Percentiles rank a stretch among this genome's conserved stretches.
phyloP scores from a whole-genome alignment of 1,284 basidiomycete genomes.

The Garcileccinum viscosum region DNA sequence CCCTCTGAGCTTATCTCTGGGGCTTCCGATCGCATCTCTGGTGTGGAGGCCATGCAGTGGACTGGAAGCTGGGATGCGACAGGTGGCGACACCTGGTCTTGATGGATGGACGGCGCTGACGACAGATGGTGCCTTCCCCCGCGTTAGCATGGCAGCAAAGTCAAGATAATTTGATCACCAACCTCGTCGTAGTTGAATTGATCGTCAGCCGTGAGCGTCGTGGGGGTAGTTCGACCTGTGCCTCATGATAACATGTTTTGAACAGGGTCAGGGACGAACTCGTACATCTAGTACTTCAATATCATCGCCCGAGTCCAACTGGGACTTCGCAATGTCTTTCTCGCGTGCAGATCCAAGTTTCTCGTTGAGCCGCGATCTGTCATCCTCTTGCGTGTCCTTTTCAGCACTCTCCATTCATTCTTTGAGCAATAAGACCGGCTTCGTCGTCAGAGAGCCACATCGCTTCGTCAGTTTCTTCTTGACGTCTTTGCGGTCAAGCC shows the following conservation, averaged over 20 bases:
- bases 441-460: slow-evolving; percentile 34
- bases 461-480: slow-evolving; percentile 28
- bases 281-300: not conserved
- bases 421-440: slow-evolving; percentile 25
- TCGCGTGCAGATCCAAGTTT: slow-evolving; percentile 11
- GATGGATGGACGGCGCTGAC: not conserved
- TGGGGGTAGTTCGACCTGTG: not conserved
- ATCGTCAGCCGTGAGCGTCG: not conserved
- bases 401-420: slow-evolving; percentile 23
- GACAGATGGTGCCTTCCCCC: not conserved
- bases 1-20: not conserved
- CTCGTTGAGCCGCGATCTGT: slow-evolving; percentile 29
- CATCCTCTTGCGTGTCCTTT: slow-evolving; percentile 15
- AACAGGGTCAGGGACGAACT: not conserved
- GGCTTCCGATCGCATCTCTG: not conserved
- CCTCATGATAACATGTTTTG: not conserved
- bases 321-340: too few species aligned
- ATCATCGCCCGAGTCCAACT: too few species aligned
- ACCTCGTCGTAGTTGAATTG: not conserved
- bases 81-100: not conserved
- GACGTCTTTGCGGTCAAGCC: slow-evolving; percentile 19
- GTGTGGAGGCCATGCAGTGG: not conserved
- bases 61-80: not conserved
- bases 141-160: not conserved
- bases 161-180: not conserved